A percentile compares a stretch with the other conserved stretches of the same genome.
phyloP scores from a whole-genome alignment of 305 asterid genomes.

The Plantago lanceolata region DNA sequence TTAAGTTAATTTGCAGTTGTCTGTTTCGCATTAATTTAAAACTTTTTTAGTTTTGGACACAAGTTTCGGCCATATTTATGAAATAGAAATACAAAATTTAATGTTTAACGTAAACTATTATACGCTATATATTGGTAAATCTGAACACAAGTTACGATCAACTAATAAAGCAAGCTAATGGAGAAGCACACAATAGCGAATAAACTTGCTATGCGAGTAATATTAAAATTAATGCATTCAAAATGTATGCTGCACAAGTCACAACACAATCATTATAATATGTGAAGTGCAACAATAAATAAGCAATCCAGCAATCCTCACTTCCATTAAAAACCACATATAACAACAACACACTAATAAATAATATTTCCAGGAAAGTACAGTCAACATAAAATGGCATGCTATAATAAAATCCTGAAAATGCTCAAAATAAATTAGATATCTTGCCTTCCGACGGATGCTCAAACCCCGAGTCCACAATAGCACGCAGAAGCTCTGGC shows the following conservation, averaged over 20 bases:
- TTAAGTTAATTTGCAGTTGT: no score
- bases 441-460: slow-evolving; percentile 88
- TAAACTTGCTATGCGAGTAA: no score
- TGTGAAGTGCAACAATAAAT: no score
- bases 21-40: not conserved
- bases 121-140: not conserved
- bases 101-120: not conserved
- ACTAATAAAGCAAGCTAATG: not conserved
- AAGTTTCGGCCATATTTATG: not conserved
- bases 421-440: slow-evolving; percentile 18
- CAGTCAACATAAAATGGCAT: not conserved
- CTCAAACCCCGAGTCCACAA: slow-evolving; percentile 85
- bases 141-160: not conserved
- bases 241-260: no score
- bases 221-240: no score
- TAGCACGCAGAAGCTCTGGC: slow-evolving; percentile 83
- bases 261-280: no score
- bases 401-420: not conserved
- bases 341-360: not conserved
- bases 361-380: no score
- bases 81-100: no score
- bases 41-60: not conserved
- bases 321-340: not conserved
- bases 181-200: not conserved
- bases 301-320: no score